phyloP scores from a whole-genome alignment of 305 asterid species.

The Fraxinus dipetala region DNA sequence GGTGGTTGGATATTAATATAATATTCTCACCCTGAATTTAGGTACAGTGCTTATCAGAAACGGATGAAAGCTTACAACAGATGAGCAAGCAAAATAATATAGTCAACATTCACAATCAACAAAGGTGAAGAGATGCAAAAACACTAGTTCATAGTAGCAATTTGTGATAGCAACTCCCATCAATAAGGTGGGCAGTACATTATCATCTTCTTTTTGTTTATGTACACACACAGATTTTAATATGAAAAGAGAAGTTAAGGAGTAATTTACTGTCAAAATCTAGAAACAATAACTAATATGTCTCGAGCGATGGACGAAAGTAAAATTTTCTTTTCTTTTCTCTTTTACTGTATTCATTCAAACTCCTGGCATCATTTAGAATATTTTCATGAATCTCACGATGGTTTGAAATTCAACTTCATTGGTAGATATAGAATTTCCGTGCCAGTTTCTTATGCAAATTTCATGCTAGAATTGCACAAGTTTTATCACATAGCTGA shows the following conservation, averaged over 20 bases:
- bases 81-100: constrained; percentile 22
- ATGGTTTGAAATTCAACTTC: neutral
- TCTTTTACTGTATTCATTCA: neutral
- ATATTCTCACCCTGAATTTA: constrained; percentile 82
- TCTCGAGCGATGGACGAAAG: neutral
- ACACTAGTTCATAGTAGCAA: neutral
- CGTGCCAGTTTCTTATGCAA: neutral
- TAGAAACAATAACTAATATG: neutral
- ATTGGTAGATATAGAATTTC: neutral
- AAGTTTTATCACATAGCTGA: neutral
- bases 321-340: neutral
- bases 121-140: neutral
- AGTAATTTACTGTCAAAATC: neutral
- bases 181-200: neutral
- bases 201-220: neutral
- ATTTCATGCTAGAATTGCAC: neutral
- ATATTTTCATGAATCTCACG: neutral
- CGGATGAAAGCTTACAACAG: constrained; percentile 14
- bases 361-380: neutral
- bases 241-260: neutral
- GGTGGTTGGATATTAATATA: constrained; percentile 90
- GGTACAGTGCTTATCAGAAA: constrained; percentile 23
- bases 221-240: neutral
- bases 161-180: neutral
- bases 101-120: constrained; percentile 9